Percentiles rank a stretch among this genome's conserved stretches.
Conservation (phyloP, 345 rosid genomes). For the Hypericum androsaemum region DNA sequence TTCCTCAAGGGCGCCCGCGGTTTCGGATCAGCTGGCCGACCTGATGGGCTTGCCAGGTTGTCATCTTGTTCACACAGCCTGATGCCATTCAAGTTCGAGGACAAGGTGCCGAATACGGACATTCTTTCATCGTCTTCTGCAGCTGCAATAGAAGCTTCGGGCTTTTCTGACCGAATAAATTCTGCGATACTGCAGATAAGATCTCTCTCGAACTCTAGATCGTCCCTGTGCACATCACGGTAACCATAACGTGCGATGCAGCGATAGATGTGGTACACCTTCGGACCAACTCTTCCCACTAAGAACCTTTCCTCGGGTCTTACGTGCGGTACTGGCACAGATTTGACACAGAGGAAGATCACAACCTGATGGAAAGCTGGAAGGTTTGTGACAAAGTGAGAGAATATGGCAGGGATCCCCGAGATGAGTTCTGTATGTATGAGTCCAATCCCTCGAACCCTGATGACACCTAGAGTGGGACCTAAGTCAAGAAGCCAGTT, state of each 20-base stretch:
- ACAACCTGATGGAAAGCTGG: constrained; percentile 96
- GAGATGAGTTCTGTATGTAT: constrained; percentile 88
- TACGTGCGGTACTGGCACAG: constrained; percentile 94
- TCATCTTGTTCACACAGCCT: constrained; percentile 42
- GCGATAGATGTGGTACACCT: constrained; percentile 65
- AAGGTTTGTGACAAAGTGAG: constrained; percentile 93
- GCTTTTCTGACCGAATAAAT: constrained; percentile 51
- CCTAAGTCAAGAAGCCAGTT: constrained; percentile 80
- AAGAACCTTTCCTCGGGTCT: constrained; percentile 79
- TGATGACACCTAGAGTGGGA: constrained; percentile 75
- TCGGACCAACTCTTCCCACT: constrained; percentile 70
- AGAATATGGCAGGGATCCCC: constrained; percentile 92
- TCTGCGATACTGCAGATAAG: constrained; percentile 86
- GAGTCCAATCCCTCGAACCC: constrained; percentile 84
- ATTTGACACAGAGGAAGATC: constrained; percentile 85
- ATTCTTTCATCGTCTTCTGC: constrained; percentile 49
- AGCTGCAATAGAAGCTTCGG: constrained; percentile 5
- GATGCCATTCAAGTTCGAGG: constrained; percentile 47
- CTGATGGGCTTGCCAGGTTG: constrained; percentile 49
- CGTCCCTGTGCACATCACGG: constrained; percentile 84
- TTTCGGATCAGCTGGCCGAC: constrained; percentile 44
- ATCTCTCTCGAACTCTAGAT: constrained; percentile 78
- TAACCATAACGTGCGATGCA: constrained; percentile 94
- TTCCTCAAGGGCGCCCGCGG: constrained; percentile 33
- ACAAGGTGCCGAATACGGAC: constrained; percentile 79